Evolutionary conservation across 2,329 filamentous ascomycete genomes (phyloP).

Genomic region (Fusarium sp.): DNA sequence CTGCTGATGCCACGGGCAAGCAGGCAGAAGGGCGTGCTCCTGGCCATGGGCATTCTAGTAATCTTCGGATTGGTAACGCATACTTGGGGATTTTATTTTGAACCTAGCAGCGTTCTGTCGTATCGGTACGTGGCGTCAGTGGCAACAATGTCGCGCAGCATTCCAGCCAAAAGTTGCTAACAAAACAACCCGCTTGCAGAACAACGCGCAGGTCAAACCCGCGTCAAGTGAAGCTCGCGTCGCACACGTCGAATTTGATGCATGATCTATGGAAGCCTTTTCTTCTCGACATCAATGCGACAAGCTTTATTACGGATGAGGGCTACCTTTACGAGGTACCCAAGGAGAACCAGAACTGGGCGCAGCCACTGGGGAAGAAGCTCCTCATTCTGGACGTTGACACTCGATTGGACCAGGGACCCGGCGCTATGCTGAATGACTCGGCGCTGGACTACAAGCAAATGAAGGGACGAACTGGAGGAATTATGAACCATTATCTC

Average conservation of each 20-base stretch:
- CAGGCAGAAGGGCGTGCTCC: not conserved
- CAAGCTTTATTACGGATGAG: conserved; percentile 3
- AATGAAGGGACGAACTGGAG: conserved; percentile 32
- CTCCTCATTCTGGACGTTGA: conserved; percentile 36
- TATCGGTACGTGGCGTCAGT: not conserved
- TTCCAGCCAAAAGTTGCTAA: not conserved
- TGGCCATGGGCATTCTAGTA: conserved; percentile 7
- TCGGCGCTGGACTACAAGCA: conserved; percentile 9
- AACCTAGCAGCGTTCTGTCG: not conserved
- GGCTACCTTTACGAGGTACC: conserved; percentile 28
- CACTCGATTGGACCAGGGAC: conserved; percentile 17
- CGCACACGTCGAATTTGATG: conserved; percentile 15
- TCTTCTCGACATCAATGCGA: conserved; percentile 21
- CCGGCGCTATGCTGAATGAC: conserved; percentile 27
- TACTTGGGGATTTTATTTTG: conserved; percentile 9
- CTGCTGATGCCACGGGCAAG: conserved; percentile 5
- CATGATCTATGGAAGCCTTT: conserved; percentile 28
- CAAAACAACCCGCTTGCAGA: not conserved
- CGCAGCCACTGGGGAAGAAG: conserved; percentile 28
- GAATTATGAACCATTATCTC: conserved; percentile 36
- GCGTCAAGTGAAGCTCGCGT: not conserved
- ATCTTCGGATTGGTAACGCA: conserved; percentile 1
- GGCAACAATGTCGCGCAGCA: not conserved
- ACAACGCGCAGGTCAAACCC: not conserved
- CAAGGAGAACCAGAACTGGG: conserved; percentile 9